Conservation (phyloP, 2,329 filamentous ascomycete genomes). For the Botrytis fragariae region DNA sequence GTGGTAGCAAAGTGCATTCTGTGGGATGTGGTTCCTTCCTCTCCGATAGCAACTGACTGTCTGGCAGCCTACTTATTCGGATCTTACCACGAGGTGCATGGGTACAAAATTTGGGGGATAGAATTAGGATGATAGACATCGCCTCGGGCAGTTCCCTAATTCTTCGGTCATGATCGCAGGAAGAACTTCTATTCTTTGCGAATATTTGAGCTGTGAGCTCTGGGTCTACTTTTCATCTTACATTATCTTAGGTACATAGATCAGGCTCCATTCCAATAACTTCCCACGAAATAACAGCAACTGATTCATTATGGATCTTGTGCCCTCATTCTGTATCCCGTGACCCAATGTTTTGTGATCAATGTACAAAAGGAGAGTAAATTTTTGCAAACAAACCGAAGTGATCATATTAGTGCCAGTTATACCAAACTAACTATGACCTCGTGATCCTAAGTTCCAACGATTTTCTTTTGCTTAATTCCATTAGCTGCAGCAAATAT, state of each 20-base stretch:
- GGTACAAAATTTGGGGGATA: not conserved
- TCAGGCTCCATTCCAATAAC: fast-evolving
- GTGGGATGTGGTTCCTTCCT: not conserved
- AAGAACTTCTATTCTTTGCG: not conserved
- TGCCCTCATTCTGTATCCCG: not conserved
- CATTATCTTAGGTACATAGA: not conserved
- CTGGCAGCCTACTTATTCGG: fast-evolving
- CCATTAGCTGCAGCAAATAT: not conserved
- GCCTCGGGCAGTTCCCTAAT: not conserved
- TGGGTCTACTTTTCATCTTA: not conserved
- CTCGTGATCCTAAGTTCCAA: fast-evolving
- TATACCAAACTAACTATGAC: fast-evolving
- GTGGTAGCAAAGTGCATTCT: not conserved
- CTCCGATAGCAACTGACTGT: fast-evolving
- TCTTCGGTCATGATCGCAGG: not conserved
- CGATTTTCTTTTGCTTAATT: fast-evolving
- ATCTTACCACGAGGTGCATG: not conserved
- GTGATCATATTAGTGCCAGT: no score
- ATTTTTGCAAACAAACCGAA: not conserved
- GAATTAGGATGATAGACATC: not conserved
- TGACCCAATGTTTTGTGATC: not conserved
- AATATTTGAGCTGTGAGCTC: not conserved
- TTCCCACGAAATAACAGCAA: not conserved
- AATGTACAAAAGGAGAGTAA: no score
- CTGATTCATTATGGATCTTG: not conserved